Evolutionary conservation across 2,329 filamentous ascomycete genomes (phyloP).

Genomic region (Raffaelea albimanens): DNA sequence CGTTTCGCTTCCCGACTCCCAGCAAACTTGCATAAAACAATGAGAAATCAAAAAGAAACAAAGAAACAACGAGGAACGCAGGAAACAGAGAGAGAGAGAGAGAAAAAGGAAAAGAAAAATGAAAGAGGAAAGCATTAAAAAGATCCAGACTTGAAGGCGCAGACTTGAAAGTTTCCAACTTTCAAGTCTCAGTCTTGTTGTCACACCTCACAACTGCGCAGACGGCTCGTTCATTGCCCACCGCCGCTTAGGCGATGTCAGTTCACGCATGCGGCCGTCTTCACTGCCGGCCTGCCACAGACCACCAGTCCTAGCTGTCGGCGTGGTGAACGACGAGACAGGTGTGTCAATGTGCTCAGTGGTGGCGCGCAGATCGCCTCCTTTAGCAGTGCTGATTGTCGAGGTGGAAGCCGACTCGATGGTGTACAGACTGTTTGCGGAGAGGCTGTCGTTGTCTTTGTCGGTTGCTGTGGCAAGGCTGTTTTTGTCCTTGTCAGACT

Average conservation of each 20-base stretch:
- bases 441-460: too few relatives aligned
- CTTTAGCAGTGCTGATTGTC: not conserved
- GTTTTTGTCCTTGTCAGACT: too few relatives aligned
- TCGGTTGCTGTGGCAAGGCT: too few relatives aligned
- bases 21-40: not conserved
- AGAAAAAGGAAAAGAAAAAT: not conserved
- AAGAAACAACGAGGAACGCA: not conserved
- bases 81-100: not conserved
- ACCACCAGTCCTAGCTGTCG: conserved; percentile 25
- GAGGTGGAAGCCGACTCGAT: not conserved
- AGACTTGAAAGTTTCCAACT: not conserved
- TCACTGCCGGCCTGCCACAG: conserved; percentile 31
- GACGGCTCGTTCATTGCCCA: conserved; percentile 43
- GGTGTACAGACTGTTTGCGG: not conserved
- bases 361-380: not conserved
- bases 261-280: conserved; percentile 8
- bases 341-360: not conserved
- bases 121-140: not conserved
- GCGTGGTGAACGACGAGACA: not conserved
- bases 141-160: not conserved
- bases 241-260: conserved; percentile 39
- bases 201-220: not conserved
- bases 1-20: too few relatives aligned
- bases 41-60: not conserved
- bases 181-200: not conserved